Conservation (phyloP, 805 yeast species). For the Isabelozyma gotoi region DNA sequence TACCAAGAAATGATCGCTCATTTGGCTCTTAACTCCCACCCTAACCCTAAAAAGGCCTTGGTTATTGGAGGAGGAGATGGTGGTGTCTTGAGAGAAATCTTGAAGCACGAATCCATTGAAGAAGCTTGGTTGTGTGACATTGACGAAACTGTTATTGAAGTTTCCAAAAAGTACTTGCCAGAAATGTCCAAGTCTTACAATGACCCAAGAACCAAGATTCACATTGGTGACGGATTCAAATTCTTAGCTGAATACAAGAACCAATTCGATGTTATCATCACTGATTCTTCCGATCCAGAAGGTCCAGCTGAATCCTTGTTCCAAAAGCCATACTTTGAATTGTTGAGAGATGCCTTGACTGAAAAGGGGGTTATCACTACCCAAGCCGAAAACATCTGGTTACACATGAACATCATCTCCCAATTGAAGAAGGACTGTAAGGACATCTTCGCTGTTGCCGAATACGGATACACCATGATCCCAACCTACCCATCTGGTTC, state of each 20-base stretch:
- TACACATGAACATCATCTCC: constrained; percentile 81
- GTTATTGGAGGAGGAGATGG: constrained; percentile 99
- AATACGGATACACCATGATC: constrained; percentile 86
- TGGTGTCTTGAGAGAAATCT: constrained; percentile 93
- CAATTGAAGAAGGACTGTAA: constrained; percentile 79
- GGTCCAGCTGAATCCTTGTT: constrained; percentile 96
- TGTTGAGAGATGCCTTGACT: constrained; percentile 83
- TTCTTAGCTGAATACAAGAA: constrained; percentile 80
- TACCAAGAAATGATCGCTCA: constrained; percentile 99
- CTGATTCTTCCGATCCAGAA: constrained; percentile 97
- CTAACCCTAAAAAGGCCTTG: constrained; percentile 88
- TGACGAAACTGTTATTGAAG: constrained; percentile 88
- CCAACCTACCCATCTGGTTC: constrained; percentile 98
- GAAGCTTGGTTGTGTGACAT: constrained; percentile 92
- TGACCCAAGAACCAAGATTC: constrained; percentile 88
- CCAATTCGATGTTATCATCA: constrained; percentile 90
- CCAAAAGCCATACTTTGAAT: constrained; percentile 87
- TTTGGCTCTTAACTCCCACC: constrained; percentile 88
- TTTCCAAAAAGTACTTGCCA: constrained; percentile 85
- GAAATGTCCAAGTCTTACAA: constrained; percentile 79
- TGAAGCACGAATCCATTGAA: constrained; percentile 84
- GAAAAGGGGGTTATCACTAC: constrained; percentile 90
- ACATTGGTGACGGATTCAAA: constrained; percentile 97
- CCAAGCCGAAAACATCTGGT: constrained; percentile 95
- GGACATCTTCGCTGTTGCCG: constrained; percentile 86